Conservation (phyloP, 2,329 filamentous ascomycete genomes). For the Leptographium radiaticola region DNA sequence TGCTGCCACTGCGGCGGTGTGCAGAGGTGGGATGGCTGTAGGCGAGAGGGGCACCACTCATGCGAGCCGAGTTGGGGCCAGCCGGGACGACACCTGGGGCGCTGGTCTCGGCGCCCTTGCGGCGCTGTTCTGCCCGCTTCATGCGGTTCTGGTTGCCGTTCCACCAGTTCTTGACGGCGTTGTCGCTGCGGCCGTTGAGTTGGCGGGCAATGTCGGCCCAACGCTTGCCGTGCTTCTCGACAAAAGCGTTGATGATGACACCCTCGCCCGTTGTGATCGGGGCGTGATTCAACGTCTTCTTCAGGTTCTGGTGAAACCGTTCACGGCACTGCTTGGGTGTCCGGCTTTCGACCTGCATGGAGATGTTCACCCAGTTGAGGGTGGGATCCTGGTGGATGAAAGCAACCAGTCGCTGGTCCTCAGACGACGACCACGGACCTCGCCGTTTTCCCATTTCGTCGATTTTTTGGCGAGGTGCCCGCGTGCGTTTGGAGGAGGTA, state of each 20-base stretch:
- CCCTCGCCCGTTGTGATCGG: conserved; percentile 63
- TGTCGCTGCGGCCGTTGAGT: conserved; percentile 77
- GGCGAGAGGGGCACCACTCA: no score
- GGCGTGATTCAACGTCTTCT: conserved; percentile 58
- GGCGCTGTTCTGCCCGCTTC: conserved; percentile 33
- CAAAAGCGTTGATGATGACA: conserved; percentile 61
- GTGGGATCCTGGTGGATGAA: conserved; percentile 56
- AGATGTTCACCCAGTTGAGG: conserved; percentile 83
- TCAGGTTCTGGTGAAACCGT: conserved; percentile 87
- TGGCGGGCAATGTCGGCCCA: conserved; percentile 88
- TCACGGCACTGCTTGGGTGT: conserved; percentile 93
- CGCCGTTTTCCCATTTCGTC: conserved; percentile 18
- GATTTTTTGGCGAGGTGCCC: no score
- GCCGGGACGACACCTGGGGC: background rate
- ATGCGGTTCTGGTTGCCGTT: conserved; percentile 84
- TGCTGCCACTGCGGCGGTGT: conserved; percentile 2
- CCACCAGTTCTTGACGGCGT: conserved; percentile 97
- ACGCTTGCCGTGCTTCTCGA: conserved; percentile 65
- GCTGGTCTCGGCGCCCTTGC: background rate
- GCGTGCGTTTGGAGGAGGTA: background rate
- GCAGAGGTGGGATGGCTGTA: background rate
- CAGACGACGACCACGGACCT: conserved; percentile 61
- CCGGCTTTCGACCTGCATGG: conserved; percentile 59
- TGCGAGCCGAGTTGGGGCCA: background rate
- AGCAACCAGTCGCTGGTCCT: conserved; percentile 53